Conservation (phyloP, 257 asterid genomes). For the Solanum lignicaule region DNA sequence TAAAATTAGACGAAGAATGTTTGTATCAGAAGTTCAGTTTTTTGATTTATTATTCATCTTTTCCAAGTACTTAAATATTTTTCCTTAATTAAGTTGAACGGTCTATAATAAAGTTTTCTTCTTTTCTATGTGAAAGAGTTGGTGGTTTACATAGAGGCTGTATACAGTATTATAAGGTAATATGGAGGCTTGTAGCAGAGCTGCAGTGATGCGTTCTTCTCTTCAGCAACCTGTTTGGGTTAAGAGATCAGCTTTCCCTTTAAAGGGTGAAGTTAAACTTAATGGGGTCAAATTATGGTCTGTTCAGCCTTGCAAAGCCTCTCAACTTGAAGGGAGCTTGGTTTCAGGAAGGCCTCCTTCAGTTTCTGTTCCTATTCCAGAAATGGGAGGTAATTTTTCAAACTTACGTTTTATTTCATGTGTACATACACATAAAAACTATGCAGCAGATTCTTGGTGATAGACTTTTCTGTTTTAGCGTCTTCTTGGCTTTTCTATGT, state of each 20-base stretch:
- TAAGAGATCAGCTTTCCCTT: conserved; percentile 27
- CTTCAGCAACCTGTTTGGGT: conserved; percentile 43
- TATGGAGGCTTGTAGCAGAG: conserved; percentile 56
- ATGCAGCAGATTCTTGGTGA: not conserved
- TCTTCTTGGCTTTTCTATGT: not conserved
- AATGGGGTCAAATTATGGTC: conserved; percentile 27
- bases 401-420: not conserved
- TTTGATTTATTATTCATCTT: not conserved
- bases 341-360: conserved; percentile 59
- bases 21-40: not conserved
- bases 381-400: conserved; percentile 30
- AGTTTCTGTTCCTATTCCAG: conserved; percentile 38
- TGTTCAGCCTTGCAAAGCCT: conserved; percentile 35
- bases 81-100: not conserved
- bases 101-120: not conserved
- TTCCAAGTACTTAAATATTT: not conserved
- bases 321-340: conserved; percentile 55
- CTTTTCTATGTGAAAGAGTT: not conserved
- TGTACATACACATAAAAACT: not conserved
- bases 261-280: conserved; percentile 22
- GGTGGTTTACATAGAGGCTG: not conserved
- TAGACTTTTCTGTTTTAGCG: not conserved
- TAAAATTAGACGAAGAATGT: not conserved
- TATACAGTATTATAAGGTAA: not conserved
- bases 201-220: conserved; percentile 38